Base-by-base conservation (phyloP, 2,329 filamentous ascomycete species). In the Periconia digitata region DNA sequence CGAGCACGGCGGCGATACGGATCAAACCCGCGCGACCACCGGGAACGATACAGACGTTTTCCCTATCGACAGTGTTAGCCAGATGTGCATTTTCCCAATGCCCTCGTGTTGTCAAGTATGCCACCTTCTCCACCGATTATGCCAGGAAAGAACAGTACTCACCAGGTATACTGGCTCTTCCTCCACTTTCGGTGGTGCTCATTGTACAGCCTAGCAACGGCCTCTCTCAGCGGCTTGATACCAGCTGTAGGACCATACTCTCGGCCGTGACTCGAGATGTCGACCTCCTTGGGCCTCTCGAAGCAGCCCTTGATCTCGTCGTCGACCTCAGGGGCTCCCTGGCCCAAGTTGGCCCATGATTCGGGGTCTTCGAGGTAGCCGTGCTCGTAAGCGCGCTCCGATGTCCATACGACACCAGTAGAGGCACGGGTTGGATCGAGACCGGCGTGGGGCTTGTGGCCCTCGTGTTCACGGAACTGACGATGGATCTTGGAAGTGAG, bases 21-120 rank as follows among this genome's bases (percentile, higher is more conserved):
- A 96, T 96, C 74, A 97, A 77, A 41, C 92, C 92, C 27, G 92
- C 92, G 62, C 92, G 85, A 34, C 92, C 92, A 71, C 92, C 92
- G 39, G 92, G 92, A 3, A 97, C 92, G 69, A 97, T 95, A 70
- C 89, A 92, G 16, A 96, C 92, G 71, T 97, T 97, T 78, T 97
- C 92, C 56, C 55, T 43, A 23, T 4, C 20, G 3, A 10, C 3
- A 32, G n/a, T 13, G 22, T 41, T 24, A 41, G 21, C 15, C 49
- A 17, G n/a, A 39, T 22, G 18, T 27, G n/a, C 3, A 38, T 39
- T 45, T 36, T 34, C 35, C 43, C 27, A 10, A 13, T 38, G 17
- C 35, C 3, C 18, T 40, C 5, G 17, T 40, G 13, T 15, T 15
- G 12, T 32, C 27, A 4, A 27, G 21, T 23, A 15, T 40, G 15